These are phyloP conservation scores for Hebeloma cylindrosporum DNA, from an alignment of 768 basidiomycete species.

Conservation along the genomic window DNA sequence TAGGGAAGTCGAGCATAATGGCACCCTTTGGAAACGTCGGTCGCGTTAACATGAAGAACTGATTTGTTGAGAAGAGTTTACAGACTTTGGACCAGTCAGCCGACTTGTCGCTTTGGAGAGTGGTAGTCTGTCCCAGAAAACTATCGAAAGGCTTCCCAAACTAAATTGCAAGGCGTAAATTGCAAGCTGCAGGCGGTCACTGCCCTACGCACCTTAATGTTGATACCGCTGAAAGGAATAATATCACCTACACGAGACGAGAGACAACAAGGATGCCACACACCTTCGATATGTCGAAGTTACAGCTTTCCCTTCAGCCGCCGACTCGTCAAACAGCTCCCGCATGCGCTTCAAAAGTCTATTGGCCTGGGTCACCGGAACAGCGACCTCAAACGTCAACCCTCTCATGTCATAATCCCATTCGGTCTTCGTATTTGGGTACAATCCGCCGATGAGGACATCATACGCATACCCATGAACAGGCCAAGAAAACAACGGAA, in stretches of 20 bases:
- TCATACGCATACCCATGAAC: constrained; percentile 36
- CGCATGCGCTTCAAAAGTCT: constrained; percentile 32
- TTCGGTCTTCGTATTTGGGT: constrained; percentile 31
- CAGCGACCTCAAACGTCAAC: constrained; percentile 35
- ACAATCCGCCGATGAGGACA: constrained; percentile 38
- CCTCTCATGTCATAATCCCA: constrained; percentile 38
- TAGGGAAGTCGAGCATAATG: constrained; percentile 41
- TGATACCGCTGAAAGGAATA: no score
- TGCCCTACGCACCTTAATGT: no score
- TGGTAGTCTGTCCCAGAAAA: constrained; percentile 37
- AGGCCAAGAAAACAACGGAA: constrained; percentile 34
- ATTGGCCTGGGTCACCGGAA: constrained; percentile 32
- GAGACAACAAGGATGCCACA: constrained; percentile 33
- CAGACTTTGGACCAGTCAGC: constrained; percentile 38
- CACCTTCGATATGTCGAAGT: constrained; percentile 38
- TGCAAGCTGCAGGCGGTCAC: not conserved
- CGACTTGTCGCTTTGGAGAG: constrained; percentile 28
- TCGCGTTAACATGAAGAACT: not conserved
- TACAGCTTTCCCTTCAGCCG: constrained; percentile 33
- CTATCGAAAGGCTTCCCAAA: constrained; percentile 37
- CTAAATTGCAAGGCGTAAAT: constrained; percentile 12
- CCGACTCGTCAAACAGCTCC: constrained; percentile 34
- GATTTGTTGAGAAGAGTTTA: not conserved
- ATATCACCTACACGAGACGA: no score
- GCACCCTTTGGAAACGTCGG: constrained; percentile 26